These are phyloP conservation scores for Ogataea dorogensis DNA, from an alignment of 805 yeast species.

Conservation along the genomic window DNA sequence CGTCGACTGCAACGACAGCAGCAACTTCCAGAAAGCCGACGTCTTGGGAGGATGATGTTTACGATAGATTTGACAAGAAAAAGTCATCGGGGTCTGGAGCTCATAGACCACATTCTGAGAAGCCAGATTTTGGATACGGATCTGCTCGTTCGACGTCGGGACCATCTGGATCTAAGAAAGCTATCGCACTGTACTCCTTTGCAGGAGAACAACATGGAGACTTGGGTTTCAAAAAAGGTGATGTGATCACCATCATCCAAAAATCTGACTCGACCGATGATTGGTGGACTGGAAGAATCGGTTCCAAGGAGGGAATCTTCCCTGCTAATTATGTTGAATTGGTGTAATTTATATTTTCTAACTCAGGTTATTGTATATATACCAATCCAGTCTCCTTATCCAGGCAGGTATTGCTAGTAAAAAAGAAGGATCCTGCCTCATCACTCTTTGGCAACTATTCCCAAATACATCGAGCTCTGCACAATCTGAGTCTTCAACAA, in stretches of 20 bases:
- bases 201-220: constrained; percentile 95
- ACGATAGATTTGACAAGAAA: constrained; percentile 49
- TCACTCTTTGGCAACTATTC: constrained; percentile 18
- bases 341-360: constrained; percentile 37
- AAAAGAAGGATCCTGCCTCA: neutral
- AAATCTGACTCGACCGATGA: constrained; percentile 88
- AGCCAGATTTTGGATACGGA: constrained; percentile 35
- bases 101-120: constrained; percentile 32
- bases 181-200: constrained; percentile 85
- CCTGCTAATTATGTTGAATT: constrained; percentile 96
- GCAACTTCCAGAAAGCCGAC: constrained; percentile 26
- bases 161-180: constrained; percentile 53
- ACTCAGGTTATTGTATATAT: constrained; percentile 3
- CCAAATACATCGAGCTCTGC: constrained; percentile 22
- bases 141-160: constrained; percentile 35
- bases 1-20: constrained; percentile 16
- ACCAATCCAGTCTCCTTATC: constrained; percentile 3
- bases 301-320: constrained; percentile 86
- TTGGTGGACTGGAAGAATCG: constrained; percentile 97
- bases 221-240: constrained; percentile 90
- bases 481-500: constrained; percentile 19
- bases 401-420: neutral
- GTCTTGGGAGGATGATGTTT: constrained; percentile 89
- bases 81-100: constrained; percentile 30
- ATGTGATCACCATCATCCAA: constrained; percentile 80